A percentile compares a stretch with the other conserved stretches of the same genome.
Evolutionary conservation across 768 basidiomycete genomes (phyloP).

Genomic region (Trametes maxima): DNA sequence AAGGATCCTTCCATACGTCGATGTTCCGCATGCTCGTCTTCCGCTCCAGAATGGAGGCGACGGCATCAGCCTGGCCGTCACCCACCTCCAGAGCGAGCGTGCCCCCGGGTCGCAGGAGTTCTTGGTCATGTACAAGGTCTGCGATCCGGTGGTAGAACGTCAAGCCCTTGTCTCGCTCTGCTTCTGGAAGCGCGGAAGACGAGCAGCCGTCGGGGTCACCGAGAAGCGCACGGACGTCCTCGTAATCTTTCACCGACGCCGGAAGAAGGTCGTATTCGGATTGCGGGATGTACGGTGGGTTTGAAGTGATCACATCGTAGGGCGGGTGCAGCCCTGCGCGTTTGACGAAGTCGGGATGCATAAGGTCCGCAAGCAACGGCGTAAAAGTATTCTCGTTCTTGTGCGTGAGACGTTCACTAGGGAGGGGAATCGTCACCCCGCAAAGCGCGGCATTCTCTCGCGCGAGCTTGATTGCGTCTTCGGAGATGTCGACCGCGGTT

Average conservation of each 20-base stretch:
- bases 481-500: constrained; percentile 69
- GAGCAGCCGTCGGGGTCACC: constrained; percentile 50
- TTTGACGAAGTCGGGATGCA: constrained; percentile 26
- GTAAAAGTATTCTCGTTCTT: constrained; percentile 34
- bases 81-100: constrained; percentile 82
- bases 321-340: constrained; percentile 37
- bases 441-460: constrained; percentile 44
- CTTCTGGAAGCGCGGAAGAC: not conserved
- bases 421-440: constrained; percentile 21
- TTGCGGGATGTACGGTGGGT: constrained; percentile 84
- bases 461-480: constrained; percentile 55
- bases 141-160: constrained; percentile 76
- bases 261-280: constrained; percentile 65
- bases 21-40: constrained; percentile 49
- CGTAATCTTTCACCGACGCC: constrained; percentile 70
- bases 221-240: constrained; percentile 81
- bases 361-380: constrained; percentile 49
- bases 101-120: constrained; percentile 54
- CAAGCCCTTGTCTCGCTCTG: constrained; percentile 50
- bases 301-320: constrained; percentile 80
- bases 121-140: constrained; percentile 50
- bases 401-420: not conserved
- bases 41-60: constrained; percentile 56
- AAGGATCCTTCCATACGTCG: constrained; percentile 81
- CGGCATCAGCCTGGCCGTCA: constrained; percentile 64